These are phyloP conservation scores for Hymenoscyphus fraxineus DNA, from an alignment of 2,329 filamentous ascomycete genomes.

Conservation along the genomic window DNA sequence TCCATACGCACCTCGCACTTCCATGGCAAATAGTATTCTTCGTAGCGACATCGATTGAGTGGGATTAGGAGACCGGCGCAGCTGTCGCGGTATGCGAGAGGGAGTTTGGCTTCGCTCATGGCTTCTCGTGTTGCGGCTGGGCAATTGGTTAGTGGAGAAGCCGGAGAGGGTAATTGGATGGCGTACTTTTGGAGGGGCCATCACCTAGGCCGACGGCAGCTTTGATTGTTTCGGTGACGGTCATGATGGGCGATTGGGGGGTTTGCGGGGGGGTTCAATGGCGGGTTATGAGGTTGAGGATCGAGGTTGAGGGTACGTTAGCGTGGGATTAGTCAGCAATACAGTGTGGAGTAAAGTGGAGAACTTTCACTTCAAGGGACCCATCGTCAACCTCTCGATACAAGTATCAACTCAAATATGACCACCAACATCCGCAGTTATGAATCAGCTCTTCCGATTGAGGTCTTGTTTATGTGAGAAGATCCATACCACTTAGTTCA, in stretches of 20 bases:
- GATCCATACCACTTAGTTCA: no score
- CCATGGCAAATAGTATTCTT: slow-evolving; percentile 94
- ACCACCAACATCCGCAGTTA: no score
- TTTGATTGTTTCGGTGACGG: slow-evolving; percentile 45
- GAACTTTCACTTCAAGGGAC: no score
- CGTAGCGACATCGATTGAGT: slow-evolving; percentile 87
- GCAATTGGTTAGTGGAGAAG: slow-evolving; percentile 15
- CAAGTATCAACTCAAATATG: no score
- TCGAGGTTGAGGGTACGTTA: neutral
- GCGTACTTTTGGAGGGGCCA: slow-evolving; percentile 26
- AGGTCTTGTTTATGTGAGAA: no score
- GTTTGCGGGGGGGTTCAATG: neutral
- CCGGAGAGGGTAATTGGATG: slow-evolving; percentile 2
- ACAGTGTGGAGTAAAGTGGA: neutral
- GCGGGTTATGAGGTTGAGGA: neutral
- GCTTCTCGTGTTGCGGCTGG: slow-evolving; percentile 79
- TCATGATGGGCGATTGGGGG: slow-evolving; percentile 36
- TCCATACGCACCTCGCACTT: slow-evolving; percentile 77
- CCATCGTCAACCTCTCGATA: no score
- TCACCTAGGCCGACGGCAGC: slow-evolving; percentile 44
- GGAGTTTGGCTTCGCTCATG: slow-evolving; percentile 88
- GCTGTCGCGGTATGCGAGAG: slow-evolving; percentile 88
- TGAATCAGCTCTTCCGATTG: no score
- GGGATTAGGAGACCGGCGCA: slow-evolving; percentile 94
- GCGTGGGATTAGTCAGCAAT: neutral